Base-by-base conservation (phyloP, 192 early-diverging fungal species). In the Dispira simplex region DNA sequence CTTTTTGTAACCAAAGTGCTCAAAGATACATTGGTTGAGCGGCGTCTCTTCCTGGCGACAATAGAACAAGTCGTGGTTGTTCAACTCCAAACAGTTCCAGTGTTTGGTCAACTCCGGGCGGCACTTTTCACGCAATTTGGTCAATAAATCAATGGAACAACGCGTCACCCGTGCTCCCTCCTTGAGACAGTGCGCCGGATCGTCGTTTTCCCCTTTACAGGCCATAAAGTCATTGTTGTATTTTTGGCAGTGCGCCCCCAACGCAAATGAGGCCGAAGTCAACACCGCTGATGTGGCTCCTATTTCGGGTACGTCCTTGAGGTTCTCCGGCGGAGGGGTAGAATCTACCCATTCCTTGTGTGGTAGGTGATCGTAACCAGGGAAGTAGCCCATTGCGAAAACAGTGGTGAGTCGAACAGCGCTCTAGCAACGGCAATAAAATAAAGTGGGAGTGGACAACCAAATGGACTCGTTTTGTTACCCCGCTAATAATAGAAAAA, bases 191-290 rank as follows among this genome's bases (percentile, higher is more conserved):
- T 93, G 88, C 62, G 81, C 72, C 10, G 95, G 95, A 68, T 96
- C 87, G 60, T 83, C 81, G 71, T 79, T 87, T 65, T 95, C 91
- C 68, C 84, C 80, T 78, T 96, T 98, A 82, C 95, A 98, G 46
- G 90, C 79, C 88, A 98, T 91, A 69, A 90, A 98, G 70, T 98
- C 95, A 66, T 95, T 91, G 67, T 85, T 89, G 79, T 88, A 95
- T 52, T 88, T 87, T 68, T 89, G 86, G 87, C 95, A 98, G 70
- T 82, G 81, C 46, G 78, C 70, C 39, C 88, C 90, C 69, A 96
- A 87, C 71, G 88, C 90, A 72, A 88, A 96, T n/a, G 92, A 79
- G 59, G 91, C 91, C 23, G 92, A 93, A 71, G 89, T 88, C 44
- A 98, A 76, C 14, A 93, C 91, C 20, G 93, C 93, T 11, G 91